Evolutionary conservation across 805 yeast genomes (phyloP), one percentile per base, ranked within the genome.

Genomic region (Lipomyces mesembrius): DNA sequence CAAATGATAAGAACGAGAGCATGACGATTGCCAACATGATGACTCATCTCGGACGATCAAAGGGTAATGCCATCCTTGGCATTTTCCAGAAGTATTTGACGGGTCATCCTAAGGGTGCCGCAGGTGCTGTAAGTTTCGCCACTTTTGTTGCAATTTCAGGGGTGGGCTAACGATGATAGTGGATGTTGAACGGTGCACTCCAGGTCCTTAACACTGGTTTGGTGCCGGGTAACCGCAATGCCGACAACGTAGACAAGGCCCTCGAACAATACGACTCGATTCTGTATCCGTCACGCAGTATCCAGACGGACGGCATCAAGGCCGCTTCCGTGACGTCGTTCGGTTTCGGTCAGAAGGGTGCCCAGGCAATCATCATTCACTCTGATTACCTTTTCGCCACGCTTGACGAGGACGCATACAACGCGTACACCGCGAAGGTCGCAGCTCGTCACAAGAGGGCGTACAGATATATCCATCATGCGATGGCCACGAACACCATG

Each of bases 101-200:
- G 75, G 99, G 99, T 82, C 99, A 95, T 84, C 99, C 99, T 76
- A 95, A 95, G 90, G 99, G 99, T 87, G 99, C 99, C 75, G 99
- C 99, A 66, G 99, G 98, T 85, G 98, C 99, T 66, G 69, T 66
- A 63, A 52, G 69, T 66, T 25, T 59, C 11, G 3, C 20, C 20
- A 54, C 8, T 37, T 32, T 35, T 32, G 1, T 35, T 52, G 14
- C 54, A 46, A 46, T 49, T 51, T 22, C 32, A 11, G 22, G 51
- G 12, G 11, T 9, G 4, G 12, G 34, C 65, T 61, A 61, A 61
- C 57, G 2, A 5, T 27, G 11, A 39, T 35, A 66, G 70, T 95
- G 99, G 99, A 95, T 95, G 99, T 83, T 95, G 86, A 96, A 95
- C 81, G 99, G 99, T 81, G 97, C 92, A 65, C 83, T 95, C 74